Evolutionary conservation across 2,329 filamentous ascomycete genomes (phyloP), one percentile per base, ranked within the genome.

Genomic region (Cylindrodendrum hubeiense): DNA sequence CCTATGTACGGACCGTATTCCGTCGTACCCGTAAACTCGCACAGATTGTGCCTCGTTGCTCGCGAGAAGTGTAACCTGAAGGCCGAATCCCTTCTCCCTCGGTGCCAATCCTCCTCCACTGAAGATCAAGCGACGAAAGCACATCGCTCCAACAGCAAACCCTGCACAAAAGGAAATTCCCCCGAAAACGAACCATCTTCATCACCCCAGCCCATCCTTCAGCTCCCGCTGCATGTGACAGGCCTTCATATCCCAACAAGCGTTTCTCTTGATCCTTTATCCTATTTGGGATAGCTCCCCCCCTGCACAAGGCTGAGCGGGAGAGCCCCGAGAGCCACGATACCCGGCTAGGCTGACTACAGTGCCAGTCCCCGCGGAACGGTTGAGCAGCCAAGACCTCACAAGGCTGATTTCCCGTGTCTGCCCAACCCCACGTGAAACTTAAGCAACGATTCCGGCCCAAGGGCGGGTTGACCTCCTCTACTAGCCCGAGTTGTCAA

Each of bases 331-430:
- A 22, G 41, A 49, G 46, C 26, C 22, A 49, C 24, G 15, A 47
- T 13, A 39, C 24, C 46, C 9, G n/a, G 46, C 46, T 43, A 58
- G 54, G 41, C 22, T 39, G 24, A 52, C 37, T 52, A 4, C 21
- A 9, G 17, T 19, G 37, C 3, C 37, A n/a, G 8, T 30, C 1
- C 19, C 26, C 26, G 5, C n/a, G 26, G 10, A 15, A 50, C 9
- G 15, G 26, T 49, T 49, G 9, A 12, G 12, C 22, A 50, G n/a
- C 28, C 47, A 34, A 50, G 47, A 33, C 28, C 28, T 30, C 47
- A 51, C 56, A 46, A 60, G 56, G 47, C 47, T 51, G 56, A 52
- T 33, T 39, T 39, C n/a, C 26, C 13, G n/a, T 44, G 26, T 52
- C 26, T 33, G 37, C 47, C 47, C 56, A 37, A 44, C 47, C 9